These are phyloP conservation scores for Serpula lacrymans DNA, from an alignment of 768 basidiomycete genomes.

Conservation along the genomic window DNA sequence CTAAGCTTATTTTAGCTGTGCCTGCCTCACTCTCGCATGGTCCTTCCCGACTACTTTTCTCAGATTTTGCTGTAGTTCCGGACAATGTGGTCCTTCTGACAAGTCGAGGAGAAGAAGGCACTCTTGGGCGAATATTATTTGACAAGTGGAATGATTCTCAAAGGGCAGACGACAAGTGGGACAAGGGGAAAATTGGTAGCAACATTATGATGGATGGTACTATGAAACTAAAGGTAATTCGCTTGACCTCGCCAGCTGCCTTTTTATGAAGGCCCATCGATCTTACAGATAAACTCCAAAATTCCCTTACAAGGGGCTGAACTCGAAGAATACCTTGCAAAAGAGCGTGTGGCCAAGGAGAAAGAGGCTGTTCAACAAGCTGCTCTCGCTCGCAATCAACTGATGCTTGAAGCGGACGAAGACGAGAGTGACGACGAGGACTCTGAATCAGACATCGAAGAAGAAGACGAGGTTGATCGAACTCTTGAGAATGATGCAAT, in stretches of 20 bases:
- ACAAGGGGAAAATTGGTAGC: slow-evolving; percentile 83
- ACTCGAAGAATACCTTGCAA: slow-evolving; percentile 74
- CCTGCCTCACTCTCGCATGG: slow-evolving; percentile 93
- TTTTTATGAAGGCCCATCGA: slow-evolving; percentile 7
- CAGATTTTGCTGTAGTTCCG: slow-evolving; percentile 77
- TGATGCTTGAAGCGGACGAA: slow-evolving; percentile 92
- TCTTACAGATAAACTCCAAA: slow-evolving; percentile 83
- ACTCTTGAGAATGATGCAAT: slow-evolving; percentile 49
- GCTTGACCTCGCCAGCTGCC: not conserved
- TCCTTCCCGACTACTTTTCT: slow-evolving; percentile 81
- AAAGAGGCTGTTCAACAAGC: slow-evolving; percentile 86
- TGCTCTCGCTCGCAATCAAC: slow-evolving; percentile 74
- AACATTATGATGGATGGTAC: slow-evolving; percentile 78
- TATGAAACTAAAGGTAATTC: slow-evolving; percentile 60
- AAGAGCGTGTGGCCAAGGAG: slow-evolving; percentile 74
- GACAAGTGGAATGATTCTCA: slow-evolving; percentile 85
- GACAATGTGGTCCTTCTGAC: slow-evolving; percentile 90
- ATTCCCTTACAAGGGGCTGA: slow-evolving; percentile 87
- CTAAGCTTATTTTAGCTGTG: slow-evolving; percentile 91
- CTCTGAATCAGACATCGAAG: slow-evolving; percentile 60
- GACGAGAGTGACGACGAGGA: slow-evolving; percentile 75
- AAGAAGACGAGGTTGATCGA: slow-evolving; percentile 59
- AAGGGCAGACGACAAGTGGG: slow-evolving; percentile 79
- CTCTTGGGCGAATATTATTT: slow-evolving; percentile 75
- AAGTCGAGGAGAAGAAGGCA: slow-evolving; percentile 71